phyloP scores from a whole-genome alignment of 148 eudicot genomes.

The Amaranthus cruentus region DNA sequence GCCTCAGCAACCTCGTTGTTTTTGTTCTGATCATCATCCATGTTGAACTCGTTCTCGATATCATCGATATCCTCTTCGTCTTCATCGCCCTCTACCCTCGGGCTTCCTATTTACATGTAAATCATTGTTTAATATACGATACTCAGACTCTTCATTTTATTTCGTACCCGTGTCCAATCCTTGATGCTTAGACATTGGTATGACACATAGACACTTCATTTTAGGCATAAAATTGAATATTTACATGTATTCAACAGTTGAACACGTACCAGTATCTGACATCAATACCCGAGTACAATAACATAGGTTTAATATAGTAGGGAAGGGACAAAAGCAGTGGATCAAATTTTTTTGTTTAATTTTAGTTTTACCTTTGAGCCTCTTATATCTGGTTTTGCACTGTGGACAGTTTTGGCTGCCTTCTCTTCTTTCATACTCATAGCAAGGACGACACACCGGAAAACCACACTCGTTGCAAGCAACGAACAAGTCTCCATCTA shows the following conservation, averaged over 20 bases:
- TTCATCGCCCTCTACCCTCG: slow-evolving; percentile 96
- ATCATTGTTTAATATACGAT: not conserved
- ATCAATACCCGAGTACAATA: too few species aligned
- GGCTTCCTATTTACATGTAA: slow-evolving; percentile 53
- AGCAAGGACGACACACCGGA: slow-evolving; percentile 95
- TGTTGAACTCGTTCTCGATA: slow-evolving; percentile 84
- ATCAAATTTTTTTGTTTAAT: not conserved
- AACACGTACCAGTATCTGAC: too few species aligned
- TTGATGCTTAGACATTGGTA: too few species aligned
- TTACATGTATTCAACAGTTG: too few species aligned
- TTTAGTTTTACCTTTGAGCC: slow-evolving; percentile 67
- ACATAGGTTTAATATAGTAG: too few species aligned
- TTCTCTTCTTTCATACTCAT: slow-evolving; percentile 93
- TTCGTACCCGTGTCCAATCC: too few species aligned
- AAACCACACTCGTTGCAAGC: slow-evolving; percentile 98
- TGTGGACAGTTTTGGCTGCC: slow-evolving; percentile 91
- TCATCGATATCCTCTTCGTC: slow-evolving; percentile 97
- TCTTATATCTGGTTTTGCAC: slow-evolving; percentile 96
- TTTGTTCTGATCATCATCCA: slow-evolving; percentile 58
- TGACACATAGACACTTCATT: too few species aligned
- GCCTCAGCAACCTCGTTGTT: slow-evolving; percentile 83
- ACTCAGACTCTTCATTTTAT: too few species aligned
- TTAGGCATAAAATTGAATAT: too few species aligned
- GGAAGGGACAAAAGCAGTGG: too few species aligned
- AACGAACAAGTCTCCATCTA: slow-evolving; percentile 90